Conservation (phyloP, 371 early-diverging fungal species). For the Batkoa obscura region DNA sequence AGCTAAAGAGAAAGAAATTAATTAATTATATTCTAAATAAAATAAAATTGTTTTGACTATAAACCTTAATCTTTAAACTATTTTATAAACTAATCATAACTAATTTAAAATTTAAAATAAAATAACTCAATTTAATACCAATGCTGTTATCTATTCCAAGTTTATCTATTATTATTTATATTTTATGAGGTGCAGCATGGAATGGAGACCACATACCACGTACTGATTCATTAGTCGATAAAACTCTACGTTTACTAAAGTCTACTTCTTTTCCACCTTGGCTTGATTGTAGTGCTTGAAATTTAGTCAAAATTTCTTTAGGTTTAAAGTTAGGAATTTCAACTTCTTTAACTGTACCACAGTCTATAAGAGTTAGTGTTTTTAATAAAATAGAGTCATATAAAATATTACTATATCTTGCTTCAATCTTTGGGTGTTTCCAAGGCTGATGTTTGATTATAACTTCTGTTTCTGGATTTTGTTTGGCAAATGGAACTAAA, state of each 20-base stretch:
- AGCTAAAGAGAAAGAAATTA: too few relatives aligned
- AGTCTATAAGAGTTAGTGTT: constrained; percentile 19
- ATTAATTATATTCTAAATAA: too few relatives aligned
- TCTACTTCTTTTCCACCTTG: constrained; percentile 40
- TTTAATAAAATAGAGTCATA: background rate
- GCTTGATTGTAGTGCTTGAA: constrained; percentile 34
- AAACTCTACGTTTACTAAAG: constrained; percentile 17
- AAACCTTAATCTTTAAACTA: too few relatives aligned
- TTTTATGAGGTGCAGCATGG: constrained; percentile 43
- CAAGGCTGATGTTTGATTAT: constrained; percentile 58
- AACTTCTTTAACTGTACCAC: constrained; percentile 50
- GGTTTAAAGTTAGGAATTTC: constrained; percentile 44
- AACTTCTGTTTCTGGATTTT: constrained; percentile 62
- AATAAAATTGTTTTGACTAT: too few relatives aligned
- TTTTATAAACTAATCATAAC: too few relatives aligned
- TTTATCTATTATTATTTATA: too few relatives aligned
- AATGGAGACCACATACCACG: constrained; percentile 80
- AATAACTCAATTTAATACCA: too few relatives aligned
- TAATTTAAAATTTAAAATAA: too few relatives aligned
- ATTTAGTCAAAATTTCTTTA: constrained; percentile 21
- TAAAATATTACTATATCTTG: constrained; percentile 37
- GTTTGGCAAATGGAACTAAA: constrained; percentile 38
- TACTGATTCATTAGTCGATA: constrained; percentile 61
- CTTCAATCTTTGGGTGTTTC: constrained; percentile 55
- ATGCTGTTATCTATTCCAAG: too few relatives aligned